phyloP scores from a whole-genome alignment of 2,329 filamentous ascomycete species.

The Periconia sp. region DNA sequence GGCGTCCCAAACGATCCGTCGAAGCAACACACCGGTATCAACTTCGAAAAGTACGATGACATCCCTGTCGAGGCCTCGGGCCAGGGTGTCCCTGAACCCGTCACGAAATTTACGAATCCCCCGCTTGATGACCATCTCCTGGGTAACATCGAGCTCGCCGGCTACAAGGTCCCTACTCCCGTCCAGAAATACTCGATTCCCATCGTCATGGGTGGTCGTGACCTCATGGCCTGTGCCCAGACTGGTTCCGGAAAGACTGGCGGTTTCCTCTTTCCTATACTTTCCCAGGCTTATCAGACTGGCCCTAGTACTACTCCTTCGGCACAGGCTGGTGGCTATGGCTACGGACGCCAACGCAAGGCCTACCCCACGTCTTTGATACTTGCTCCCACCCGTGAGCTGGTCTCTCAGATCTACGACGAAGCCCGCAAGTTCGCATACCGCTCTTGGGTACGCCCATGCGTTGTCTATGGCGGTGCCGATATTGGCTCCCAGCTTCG shows the following conservation, averaged over 20 bases:
- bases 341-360: slow-evolving; percentile 93
- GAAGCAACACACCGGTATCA: slow-evolving; percentile 98
- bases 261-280: slow-evolving; percentile 98
- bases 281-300: slow-evolving; percentile 94
- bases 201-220: slow-evolving; percentile 96
- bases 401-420: slow-evolving; percentile 98
- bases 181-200: slow-evolving; percentile 99
- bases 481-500: slow-evolving; percentile 98
- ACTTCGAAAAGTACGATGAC: slow-evolving; percentile 99
- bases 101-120: slow-evolving; percentile 89
- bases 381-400: slow-evolving; percentile 93
- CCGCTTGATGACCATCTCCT: slow-evolving; percentile 94
- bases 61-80: slow-evolving; percentile 98
- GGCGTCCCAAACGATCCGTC: slow-evolving; percentile 87
- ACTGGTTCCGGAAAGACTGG: slow-evolving; percentile 99
- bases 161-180: slow-evolving; percentile 94
- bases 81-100: slow-evolving; percentile 88
- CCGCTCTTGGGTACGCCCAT: slow-evolving; percentile 97
- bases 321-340: slow-evolving; percentile 63
- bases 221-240: slow-evolving; percentile 99
- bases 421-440: slow-evolving; percentile 98
- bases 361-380: slow-evolving; percentile 96
- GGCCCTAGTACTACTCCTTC: slow-evolving; percentile 77
- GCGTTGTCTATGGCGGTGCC: slow-evolving; percentile 98
- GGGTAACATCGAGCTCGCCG: slow-evolving; percentile 89